phyloP scores from a whole-genome alignment of 2,329 filamentous ascomycete genomes.

The Geoglossum cookeanum region DNA sequence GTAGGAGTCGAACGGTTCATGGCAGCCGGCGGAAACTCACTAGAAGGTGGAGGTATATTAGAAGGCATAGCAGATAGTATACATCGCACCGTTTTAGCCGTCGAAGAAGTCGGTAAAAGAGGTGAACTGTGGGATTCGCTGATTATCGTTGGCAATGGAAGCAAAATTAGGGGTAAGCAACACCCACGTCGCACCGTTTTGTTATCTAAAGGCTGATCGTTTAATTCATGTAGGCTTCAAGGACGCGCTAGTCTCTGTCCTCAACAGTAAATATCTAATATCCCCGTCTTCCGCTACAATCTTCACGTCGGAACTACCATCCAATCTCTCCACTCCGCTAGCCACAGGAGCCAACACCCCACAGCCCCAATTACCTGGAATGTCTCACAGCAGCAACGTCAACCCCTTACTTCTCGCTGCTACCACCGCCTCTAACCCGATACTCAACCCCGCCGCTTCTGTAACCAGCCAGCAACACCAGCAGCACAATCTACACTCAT shows the following conservation, averaged over 20 bases:
- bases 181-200: background rate
- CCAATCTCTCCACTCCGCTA: constrained; percentile 74
- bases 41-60: constrained; percentile 60
- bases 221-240: constrained; percentile 45
- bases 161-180: constrained; percentile 35
- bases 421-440: constrained; percentile 48
- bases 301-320: constrained; percentile 91
- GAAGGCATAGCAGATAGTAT: constrained; percentile 71
- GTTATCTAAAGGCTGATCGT: background rate
- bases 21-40: constrained; percentile 47
- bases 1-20: constrained; percentile 59
- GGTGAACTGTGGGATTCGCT: constrained; percentile 81
- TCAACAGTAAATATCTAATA: constrained; percentile 69
- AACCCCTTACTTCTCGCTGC: constrained; percentile 87
- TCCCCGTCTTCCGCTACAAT: constrained; percentile 88
- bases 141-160: constrained; percentile 80
- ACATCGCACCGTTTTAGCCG: constrained; percentile 63
- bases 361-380: constrained; percentile 32
- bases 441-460: constrained; percentile 24
- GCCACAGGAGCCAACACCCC: constrained; percentile 88
- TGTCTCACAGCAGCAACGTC: constrained; percentile 40
- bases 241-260: constrained; percentile 64
- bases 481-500: constrained; percentile 35
- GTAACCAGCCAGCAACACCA: constrained; percentile 25
- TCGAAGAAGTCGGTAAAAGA: constrained; percentile 69